Evolutionary conservation across 2,329 filamentous ascomycete species (phyloP).

Genomic region (Colletotrichum simmondsii): DNA sequence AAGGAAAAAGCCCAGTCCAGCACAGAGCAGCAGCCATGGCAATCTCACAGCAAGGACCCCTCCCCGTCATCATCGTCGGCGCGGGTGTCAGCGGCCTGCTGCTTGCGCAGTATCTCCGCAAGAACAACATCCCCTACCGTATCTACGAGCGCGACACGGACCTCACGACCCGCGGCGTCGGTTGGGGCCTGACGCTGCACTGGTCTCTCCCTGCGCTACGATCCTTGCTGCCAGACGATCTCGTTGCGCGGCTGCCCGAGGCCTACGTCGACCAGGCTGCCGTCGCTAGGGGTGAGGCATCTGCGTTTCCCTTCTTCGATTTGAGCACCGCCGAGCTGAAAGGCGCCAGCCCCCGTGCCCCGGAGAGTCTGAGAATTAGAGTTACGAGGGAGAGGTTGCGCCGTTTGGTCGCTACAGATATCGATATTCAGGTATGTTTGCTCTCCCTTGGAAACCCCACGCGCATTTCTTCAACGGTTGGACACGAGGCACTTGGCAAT

Average conservation of each 20-base stretch:
- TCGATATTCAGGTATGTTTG: constrained; percentile 56
- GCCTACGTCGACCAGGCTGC: constrained; percentile 65
- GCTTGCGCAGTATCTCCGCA: constrained; percentile 48
- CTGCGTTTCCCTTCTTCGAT: constrained; percentile 66
- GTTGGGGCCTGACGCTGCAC: constrained; percentile 74
- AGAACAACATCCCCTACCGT: constrained; percentile 50
- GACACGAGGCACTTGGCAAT: neutral
- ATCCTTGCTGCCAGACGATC: constrained; percentile 58
- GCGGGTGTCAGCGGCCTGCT: constrained; percentile 50
- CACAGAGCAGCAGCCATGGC: constrained; percentile 1
- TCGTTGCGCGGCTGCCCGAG: constrained; percentile 57
- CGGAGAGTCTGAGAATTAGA: constrained; percentile 56
- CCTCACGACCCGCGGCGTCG: constrained; percentile 58
- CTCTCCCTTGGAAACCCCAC: neutral
- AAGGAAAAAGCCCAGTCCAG: neutral
- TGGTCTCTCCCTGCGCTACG: constrained; percentile 68
- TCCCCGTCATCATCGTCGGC: constrained; percentile 48
- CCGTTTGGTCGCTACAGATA: constrained; percentile 53
- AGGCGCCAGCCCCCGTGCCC: constrained; percentile 53
- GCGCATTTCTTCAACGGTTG: neutral
- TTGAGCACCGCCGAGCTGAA: constrained; percentile 58
- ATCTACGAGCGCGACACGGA: constrained; percentile 65
- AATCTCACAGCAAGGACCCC: constrained; percentile 6
- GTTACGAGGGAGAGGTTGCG: constrained; percentile 59
- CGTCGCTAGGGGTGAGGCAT: constrained; percentile 55